Conservation (phyloP, 805 yeast species). For the Suhomyces pyralidae region DNA sequence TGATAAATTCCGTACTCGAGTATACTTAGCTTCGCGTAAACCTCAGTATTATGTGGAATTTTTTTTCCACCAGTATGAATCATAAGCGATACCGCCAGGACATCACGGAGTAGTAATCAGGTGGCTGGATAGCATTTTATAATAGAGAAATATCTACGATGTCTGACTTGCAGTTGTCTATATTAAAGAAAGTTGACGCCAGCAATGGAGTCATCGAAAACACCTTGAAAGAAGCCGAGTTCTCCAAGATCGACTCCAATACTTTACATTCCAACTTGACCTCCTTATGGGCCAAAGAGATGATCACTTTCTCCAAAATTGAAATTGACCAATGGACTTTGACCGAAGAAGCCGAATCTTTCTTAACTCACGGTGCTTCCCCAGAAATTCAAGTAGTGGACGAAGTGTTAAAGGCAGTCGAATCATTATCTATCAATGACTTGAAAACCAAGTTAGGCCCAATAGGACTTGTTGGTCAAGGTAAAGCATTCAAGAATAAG, state of each 20-base stretch:
- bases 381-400: slow-evolving; percentile 81
- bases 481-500: slow-evolving; percentile 94
- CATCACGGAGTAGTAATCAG: background rate
- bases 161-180: slow-evolving; percentile 64
- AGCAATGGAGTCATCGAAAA: slow-evolving; percentile 56
- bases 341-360: slow-evolving; percentile 79
- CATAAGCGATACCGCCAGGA: slow-evolving; percentile 1
- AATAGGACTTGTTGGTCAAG: slow-evolving; percentile 90
- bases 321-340: slow-evolving; percentile 76
- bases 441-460: slow-evolving; percentile 70
- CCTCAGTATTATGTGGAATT: slow-evolving; percentile 3
- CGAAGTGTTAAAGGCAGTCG: slow-evolving; percentile 70
- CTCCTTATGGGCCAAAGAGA: slow-evolving; percentile 79
- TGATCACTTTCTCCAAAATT: slow-evolving; percentile 68
- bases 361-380: slow-evolving; percentile 69
- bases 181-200: slow-evolving; percentile 62
- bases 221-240: slow-evolving; percentile 53
- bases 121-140: background rate
- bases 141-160: slow-evolving; percentile 27
- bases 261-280: slow-evolving; percentile 77
- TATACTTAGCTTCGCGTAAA: background rate
- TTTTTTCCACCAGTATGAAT: slow-evolving; percentile 4
- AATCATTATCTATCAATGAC: slow-evolving; percentile 79
- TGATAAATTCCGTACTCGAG: background rate
- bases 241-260: slow-evolving; percentile 64